Conservation (phyloP, 805 yeast genomes). For the Metschnikowia lochheadii region DNA sequence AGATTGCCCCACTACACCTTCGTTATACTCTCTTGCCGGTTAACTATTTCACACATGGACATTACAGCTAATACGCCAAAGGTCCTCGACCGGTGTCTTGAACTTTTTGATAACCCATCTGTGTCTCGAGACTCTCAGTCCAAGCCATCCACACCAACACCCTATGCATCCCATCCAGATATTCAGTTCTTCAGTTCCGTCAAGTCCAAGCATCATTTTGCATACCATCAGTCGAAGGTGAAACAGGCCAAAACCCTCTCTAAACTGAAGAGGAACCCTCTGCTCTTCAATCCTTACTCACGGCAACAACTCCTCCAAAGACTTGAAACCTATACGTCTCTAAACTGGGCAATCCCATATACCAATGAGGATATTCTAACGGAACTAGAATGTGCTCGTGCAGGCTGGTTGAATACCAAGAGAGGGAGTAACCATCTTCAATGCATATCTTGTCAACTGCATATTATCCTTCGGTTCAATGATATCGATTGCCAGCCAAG, state of each 20-base stretch:
- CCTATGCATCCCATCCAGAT: constrained; percentile 31
- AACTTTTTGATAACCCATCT: constrained; percentile 5
- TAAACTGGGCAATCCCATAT: constrained; percentile 45
- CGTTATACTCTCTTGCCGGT: not conserved
- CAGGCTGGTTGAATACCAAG: constrained; percentile 45
- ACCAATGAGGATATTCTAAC: constrained; percentile 24
- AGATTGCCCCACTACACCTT: not conserved
- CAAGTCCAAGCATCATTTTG: constrained; percentile 34
- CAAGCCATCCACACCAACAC: constrained; percentile 13
- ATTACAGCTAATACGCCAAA: constrained; percentile 13
- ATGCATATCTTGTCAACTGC: constrained; percentile 32
- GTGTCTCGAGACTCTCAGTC: not conserved
- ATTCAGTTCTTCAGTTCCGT: constrained; percentile 36
- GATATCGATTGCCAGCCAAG: constrained; percentile 10
- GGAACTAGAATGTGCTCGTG: constrained; percentile 46
- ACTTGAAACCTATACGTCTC: constrained; percentile 39
- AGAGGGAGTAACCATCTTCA: constrained; percentile 28
- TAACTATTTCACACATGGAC: not conserved
- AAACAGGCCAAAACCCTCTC: not conserved
- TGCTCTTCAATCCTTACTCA: constrained; percentile 36
- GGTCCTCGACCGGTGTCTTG: constrained; percentile 14
- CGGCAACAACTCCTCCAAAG: constrained; percentile 34
- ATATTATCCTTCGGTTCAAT: constrained; percentile 28
- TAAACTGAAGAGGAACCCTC: constrained; percentile 7
- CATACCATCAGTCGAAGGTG: constrained; percentile 31